Evolutionary conservation across 73 alveolate genomes (phyloP), one percentile per base, ranked within the genome.

Genomic region (Paraurostyla sp.): DNA sequence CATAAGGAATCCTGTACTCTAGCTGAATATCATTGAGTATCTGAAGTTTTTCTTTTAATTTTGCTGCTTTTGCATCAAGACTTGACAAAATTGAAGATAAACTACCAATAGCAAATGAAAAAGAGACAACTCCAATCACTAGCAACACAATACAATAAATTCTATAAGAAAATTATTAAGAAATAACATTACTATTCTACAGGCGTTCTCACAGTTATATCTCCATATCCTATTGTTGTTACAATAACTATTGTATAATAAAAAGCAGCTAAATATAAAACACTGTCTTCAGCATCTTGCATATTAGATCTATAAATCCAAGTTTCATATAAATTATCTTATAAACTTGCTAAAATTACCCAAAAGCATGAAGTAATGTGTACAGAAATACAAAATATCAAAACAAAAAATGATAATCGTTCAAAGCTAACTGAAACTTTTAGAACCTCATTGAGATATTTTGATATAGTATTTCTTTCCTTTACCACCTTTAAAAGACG

Each of bases 211-310:
- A 91, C 95, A 0, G 97, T 89, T 50, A 97, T 96, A 90, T 97
- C 99, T 29, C 99, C 99, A 93, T 94, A 97, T 22, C 99, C 99
- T 0, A 97, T 98, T 56, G 99, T 97, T 40, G 98, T 93, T 0
- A 97, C 94, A 0, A 98, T 96, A 0, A 97, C 92, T 48, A 94
- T 87, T 27, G 99, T 93, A 96, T 96, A 97, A 83, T 97, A 97
- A 51, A 97, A 85, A 13, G 97, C 75, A 4, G 96, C 83, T 29
- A 90, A 58, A 85, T 97, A 97, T 32, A 94, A 68, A 71, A 95
- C 97, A 54, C 36, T 33, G 32, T 73, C 45, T 30, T 81, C 18
- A 32, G 38, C 59, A 49, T 83, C 76, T 20, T 46, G 57, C 48
- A 76, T 50, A 20, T 91, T 94, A 23, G 78, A 76, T 71, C 95